Evolutionary conservation across 768 basidiomycete genomes (phyloP).

Genomic region (Panaeolus papilionaceus): DNA sequence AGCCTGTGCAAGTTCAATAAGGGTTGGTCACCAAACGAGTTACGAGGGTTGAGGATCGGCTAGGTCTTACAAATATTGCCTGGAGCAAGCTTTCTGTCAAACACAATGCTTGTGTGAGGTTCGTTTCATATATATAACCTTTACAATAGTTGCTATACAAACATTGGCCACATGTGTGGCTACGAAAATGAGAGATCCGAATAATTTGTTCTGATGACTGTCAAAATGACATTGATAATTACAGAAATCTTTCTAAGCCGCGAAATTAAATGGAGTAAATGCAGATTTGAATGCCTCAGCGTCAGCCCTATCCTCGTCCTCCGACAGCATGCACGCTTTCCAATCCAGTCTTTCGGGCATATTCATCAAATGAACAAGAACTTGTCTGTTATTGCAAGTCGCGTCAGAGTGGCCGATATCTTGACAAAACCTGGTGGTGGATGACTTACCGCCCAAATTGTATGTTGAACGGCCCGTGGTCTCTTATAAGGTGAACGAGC

Average conservation of each 20-base stretch:
- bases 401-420: neutral
- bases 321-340: constrained; percentile 85
- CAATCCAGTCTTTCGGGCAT: constrained; percentile 87
- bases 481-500: constrained; percentile 86
- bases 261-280: constrained; percentile 77
- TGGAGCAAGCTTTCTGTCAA: neutral
- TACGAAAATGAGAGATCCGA: too few relatives aligned
- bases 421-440: neutral
- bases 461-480: constrained; percentile 79
- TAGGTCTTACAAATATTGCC: neutral
- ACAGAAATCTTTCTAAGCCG: constrained; percentile 21
- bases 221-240: too few relatives aligned
- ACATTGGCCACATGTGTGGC: too few relatives aligned
- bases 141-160: neutral
- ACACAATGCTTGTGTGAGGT: neutral
- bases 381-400: constrained; percentile 61
- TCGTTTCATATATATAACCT: neutral
- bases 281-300: constrained; percentile 84
- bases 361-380: constrained; percentile 76
- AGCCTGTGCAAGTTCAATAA: constrained; percentile 29
- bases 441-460: constrained; percentile 89
- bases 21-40: neutral
- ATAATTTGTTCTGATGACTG: too few relatives aligned
- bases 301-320: constrained; percentile 88
- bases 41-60: neutral